Conservation (phyloP, 768 basidiomycete species). For the Mycena galopus region DNA sequence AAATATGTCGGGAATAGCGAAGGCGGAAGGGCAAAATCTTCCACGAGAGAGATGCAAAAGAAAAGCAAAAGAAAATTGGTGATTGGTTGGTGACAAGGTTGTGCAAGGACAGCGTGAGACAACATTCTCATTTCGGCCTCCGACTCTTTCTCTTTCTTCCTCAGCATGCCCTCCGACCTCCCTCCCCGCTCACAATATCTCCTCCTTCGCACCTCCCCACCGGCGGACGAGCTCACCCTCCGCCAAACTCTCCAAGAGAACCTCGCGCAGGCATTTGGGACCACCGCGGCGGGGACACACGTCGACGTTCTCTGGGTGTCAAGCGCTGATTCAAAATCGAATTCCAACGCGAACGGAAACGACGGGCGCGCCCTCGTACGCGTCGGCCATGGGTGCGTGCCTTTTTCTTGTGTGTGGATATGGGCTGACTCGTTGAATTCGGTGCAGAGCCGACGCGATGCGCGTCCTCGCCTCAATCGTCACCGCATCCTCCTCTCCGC, state of each 20-base stretch:
- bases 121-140: neutral
- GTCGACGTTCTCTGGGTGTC: slow-evolving; percentile 73
- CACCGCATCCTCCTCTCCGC: slow-evolving; percentile 47
- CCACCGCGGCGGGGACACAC: slow-evolving; percentile 62
- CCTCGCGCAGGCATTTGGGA: slow-evolving; percentile 67
- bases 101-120: neutral
- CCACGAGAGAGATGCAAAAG: too few relatives aligned
- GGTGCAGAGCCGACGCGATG: slow-evolving; percentile 43
- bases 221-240: slow-evolving; percentile 44
- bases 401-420: too few relatives aligned
- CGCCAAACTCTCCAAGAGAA: slow-evolving; percentile 70
- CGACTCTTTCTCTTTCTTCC: neutral
- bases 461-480: slow-evolving; percentile 51
- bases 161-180: slow-evolving; percentile 2
- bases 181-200: slow-evolving; percentile 23
- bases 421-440: too few relatives aligned
- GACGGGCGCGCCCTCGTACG: slow-evolving; percentile 52
- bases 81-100: too few relatives aligned
- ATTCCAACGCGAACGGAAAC: slow-evolving; percentile 49
- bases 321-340: slow-evolving; percentile 55
- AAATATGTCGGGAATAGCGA: too few relatives aligned
- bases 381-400: slow-evolving; percentile 53
- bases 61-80: too few relatives aligned
- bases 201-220: slow-evolving; percentile 24
- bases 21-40: too few relatives aligned